phyloP scores from a whole-genome alignment of 164 flowering plant genomes.

The Annona cherimola region DNA sequence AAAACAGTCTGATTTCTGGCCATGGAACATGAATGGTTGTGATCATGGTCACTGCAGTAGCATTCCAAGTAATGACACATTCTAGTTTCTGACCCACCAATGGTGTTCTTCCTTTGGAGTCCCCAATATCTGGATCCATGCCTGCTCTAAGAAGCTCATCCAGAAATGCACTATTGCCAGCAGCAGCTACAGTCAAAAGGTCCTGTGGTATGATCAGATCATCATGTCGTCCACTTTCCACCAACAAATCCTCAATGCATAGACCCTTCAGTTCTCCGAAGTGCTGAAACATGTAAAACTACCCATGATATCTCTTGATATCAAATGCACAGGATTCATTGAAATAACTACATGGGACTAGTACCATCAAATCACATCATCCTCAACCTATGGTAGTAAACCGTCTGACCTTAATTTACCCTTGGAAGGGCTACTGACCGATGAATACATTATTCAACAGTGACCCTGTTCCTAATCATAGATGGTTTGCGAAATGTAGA shows the following conservation, averaged over 20 bases:
- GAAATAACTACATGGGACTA: too few species aligned
- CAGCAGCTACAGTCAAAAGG: slow-evolving; percentile 50
- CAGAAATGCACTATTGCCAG: slow-evolving; percentile 72
- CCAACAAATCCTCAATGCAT: slow-evolving; percentile 38
- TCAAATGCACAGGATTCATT: too few species aligned
- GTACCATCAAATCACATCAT: too few species aligned
- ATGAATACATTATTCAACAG: too few species aligned
- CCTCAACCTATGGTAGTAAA: too few species aligned
- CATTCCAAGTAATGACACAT: background rate
- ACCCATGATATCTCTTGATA: background rate
- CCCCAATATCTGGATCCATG: slow-evolving; percentile 65
- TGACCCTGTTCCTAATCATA: too few species aligned
- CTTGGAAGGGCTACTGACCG: too few species aligned
- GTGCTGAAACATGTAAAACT: slow-evolving; percentile 40
- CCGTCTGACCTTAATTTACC: too few species aligned
- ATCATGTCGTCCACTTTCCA: slow-evolving; percentile 38
- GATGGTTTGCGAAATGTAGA: too few species aligned
- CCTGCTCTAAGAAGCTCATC: slow-evolving; percentile 75
- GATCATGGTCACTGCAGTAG: background rate
- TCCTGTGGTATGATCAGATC: slow-evolving; percentile 38
- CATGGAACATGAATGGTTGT: background rate
- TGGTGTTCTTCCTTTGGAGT: slow-evolving; percentile 73
- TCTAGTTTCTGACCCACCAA: slow-evolving; percentile 40
- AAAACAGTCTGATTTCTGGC: background rate
- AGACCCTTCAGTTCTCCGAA: slow-evolving; percentile 49